Percentiles rank a stretch among this genome's conserved stretches.
Evolutionary conservation across 176 grass and related monocot species (phyloP).

Genomic region (Oryza nivara): DNA sequence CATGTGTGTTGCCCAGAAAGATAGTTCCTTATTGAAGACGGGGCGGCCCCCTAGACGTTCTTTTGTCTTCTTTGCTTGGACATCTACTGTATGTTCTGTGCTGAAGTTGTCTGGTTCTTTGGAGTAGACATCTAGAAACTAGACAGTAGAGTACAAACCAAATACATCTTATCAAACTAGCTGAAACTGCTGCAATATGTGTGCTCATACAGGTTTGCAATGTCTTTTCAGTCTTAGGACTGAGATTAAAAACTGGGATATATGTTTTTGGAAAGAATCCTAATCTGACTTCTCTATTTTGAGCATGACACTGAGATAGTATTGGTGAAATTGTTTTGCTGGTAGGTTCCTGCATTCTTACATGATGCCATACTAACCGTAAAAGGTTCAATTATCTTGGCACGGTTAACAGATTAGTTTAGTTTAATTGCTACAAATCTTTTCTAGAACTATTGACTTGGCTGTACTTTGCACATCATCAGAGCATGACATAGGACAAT

Average conservation of each 20-base stretch:
- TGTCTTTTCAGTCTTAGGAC: neutral
- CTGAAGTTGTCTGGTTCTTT: neutral
- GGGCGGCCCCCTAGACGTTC: neutral
- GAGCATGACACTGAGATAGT: too few species aligned
- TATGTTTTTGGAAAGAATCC: too few species aligned
- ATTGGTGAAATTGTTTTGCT: too few species aligned
- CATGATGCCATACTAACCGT: neutral
- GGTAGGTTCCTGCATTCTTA: neutral
- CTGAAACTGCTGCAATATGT: neutral
- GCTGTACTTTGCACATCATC: neutral
- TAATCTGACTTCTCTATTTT: too few species aligned
- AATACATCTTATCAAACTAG: neutral
- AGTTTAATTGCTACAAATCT: neutral
- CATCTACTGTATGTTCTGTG: neutral
- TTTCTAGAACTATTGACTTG: neutral
- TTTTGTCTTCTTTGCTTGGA: neutral
- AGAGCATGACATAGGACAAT: neutral
- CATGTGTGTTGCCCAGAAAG: neutral
- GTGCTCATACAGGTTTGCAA: neutral
- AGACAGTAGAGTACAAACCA: constrained; percentile 11
- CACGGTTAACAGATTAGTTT: neutral
- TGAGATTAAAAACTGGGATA: neutral
- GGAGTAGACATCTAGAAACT: neutral
- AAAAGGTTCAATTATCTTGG: neutral
- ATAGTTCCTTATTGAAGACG: neutral